phyloP scores from a whole-genome alignment of 2,329 filamentous ascomycete genomes.

The Apiospora arundinis region DNA sequence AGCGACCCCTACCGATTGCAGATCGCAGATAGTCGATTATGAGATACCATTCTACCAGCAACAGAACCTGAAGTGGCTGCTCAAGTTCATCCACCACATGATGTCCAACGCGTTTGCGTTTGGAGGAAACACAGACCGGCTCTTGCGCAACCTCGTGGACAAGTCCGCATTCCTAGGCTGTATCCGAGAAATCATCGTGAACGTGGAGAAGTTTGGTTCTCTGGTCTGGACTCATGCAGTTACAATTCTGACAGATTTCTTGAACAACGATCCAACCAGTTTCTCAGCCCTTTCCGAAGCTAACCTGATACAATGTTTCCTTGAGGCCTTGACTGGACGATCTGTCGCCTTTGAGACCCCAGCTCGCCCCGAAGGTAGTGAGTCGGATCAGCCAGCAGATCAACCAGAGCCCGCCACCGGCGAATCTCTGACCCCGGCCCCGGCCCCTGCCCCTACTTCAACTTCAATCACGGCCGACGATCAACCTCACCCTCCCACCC shows the following conservation, averaged over 20 bases:
- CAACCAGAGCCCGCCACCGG: not conserved
- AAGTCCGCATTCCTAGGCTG: conserved; percentile 83
- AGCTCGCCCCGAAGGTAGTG: conserved; percentile 40
- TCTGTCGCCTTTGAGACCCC: conserved; percentile 48
- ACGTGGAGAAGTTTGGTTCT: conserved; percentile 82
- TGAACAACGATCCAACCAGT: conserved; percentile 98
- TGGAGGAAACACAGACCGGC: conserved; percentile 83
- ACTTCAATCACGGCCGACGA: conserved; percentile 36
- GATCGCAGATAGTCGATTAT: conserved; percentile 88
- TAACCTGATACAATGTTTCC: conserved; percentile 83
- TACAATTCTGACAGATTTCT: conserved; percentile 91
- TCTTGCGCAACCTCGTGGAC: conserved; percentile 92
- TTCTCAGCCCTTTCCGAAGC: conserved; percentile 96
- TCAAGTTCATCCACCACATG: conserved; percentile 96
- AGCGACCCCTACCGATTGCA: conserved; percentile 73
- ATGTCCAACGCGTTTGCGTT: conserved; percentile 77
- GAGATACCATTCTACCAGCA: conserved; percentile 92
- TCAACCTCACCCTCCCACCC: conserved; percentile 59
- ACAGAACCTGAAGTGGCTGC: conserved; percentile 88
- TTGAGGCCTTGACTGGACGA: conserved; percentile 77
- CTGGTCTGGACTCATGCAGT: conserved; percentile 96
- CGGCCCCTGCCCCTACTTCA: not conserved
- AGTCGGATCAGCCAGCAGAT: conserved; percentile 22
- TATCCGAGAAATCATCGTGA: conserved; percentile 80
- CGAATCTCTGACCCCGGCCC: not conserved